These are phyloP conservation scores for Kwoniella sp. DNA, from an alignment of 768 basidiomycete genomes.

Conservation along the genomic window DNA sequence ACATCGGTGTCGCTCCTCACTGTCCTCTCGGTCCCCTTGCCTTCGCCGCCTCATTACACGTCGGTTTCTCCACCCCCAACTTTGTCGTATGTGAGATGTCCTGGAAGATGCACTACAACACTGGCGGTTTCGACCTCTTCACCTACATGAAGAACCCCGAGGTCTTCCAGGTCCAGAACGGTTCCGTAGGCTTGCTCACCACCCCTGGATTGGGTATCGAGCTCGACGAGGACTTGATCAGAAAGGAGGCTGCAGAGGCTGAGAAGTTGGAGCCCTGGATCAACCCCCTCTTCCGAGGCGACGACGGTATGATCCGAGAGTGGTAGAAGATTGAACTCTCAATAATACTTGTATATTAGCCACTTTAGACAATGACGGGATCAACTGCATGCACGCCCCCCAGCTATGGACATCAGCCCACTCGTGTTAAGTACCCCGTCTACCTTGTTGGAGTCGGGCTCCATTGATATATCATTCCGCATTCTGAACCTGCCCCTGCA, in stretches of 20 bases:
- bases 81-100: constrained; percentile 58
- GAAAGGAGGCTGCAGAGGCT: constrained; percentile 40
- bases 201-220: constrained; percentile 53
- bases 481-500: too few relatives aligned
- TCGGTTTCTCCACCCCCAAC: constrained; percentile 65
- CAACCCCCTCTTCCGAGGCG: constrained; percentile 53
- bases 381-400: background rate
- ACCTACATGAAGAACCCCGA: constrained; percentile 55
- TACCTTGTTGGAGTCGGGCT: too few relatives aligned
- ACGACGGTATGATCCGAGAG: constrained; percentile 49
- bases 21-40: constrained; percentile 69
- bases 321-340: constrained; percentile 34
- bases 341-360: background rate
- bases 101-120: constrained; percentile 54
- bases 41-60: constrained; percentile 69
- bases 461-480: too few relatives aligned
- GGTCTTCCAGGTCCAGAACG: constrained; percentile 52
- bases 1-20: constrained; percentile 70
- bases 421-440: too few relatives aligned
- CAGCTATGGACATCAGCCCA: background rate
- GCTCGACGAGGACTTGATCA: constrained; percentile 53
- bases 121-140: constrained; percentile 52
- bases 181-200: constrained; percentile 43
- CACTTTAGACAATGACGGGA: background rate
- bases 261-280: constrained; percentile 50